These are phyloP conservation scores for Lophiostoma macrostomum DNA, from an alignment of 495 filamentous ascomycete genomes.

Conservation along the genomic window DNA sequence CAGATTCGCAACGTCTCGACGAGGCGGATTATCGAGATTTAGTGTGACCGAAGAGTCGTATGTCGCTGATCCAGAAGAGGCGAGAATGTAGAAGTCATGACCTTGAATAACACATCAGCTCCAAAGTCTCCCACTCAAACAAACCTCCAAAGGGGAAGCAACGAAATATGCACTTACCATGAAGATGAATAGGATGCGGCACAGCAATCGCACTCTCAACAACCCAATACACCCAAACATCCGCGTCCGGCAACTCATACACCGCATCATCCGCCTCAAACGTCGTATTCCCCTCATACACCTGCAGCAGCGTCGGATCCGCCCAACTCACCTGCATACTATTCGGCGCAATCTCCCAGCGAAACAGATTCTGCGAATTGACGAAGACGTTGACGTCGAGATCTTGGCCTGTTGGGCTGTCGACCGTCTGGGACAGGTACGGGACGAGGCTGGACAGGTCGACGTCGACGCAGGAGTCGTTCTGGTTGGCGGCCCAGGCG, in stretches of 20 bases:
- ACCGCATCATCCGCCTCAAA: conserved; percentile 32
- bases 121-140: too few species aligned
- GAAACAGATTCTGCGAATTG: conserved; percentile 25
- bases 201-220: conserved; percentile 30
- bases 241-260: conserved; percentile 20
- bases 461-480: conserved; percentile 31
- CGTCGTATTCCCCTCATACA: conserved; percentile 35
- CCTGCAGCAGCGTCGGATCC: conserved; percentile 34
- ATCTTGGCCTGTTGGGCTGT: conserved; percentile 6
- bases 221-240: conserved; percentile 24
- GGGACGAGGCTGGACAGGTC: conserved; percentile 9
- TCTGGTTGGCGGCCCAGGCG: conserved; percentile 7
- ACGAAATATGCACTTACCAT: too few species aligned
- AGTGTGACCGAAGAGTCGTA: conserved; percentile 17
- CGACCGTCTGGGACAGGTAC: conserved; percentile 11
- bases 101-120: too few species aligned
- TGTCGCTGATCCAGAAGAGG: conserved; percentile 17
- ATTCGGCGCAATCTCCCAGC: conserved; percentile 35
- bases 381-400: background rate
- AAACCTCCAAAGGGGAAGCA: too few species aligned
- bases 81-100: conserved; percentile 42
- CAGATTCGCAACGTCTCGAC: conserved; percentile 38
- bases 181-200: conserved; percentile 42
- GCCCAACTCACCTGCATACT: conserved; percentile 35
- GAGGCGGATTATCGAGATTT: conserved; percentile 34